A percentile compares a stretch with the other conserved stretches of the same genome.
Evolutionary conservation across 1,284 basidiomycete genomes (phyloP).

Genomic region (Papiliotrema terrestris): DNA sequence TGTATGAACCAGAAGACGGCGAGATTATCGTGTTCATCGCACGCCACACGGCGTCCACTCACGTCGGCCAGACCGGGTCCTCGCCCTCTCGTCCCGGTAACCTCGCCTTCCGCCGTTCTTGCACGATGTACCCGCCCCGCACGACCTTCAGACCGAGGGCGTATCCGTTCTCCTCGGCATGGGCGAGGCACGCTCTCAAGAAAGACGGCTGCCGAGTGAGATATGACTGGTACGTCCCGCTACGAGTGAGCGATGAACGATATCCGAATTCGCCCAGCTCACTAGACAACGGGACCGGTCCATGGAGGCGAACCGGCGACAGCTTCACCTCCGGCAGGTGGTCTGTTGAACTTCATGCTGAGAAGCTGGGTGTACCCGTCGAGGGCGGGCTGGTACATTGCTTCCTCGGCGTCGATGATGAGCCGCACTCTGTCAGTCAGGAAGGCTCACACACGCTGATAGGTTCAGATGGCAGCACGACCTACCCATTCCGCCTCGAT

Average conservation of each 20-base stretch:
- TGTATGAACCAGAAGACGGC: too few relatives aligned
- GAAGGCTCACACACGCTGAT: background rate
- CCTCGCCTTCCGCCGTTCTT: constrained; percentile 56
- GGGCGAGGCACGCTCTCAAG: constrained; percentile 62
- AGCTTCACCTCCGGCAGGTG: constrained; percentile 1
- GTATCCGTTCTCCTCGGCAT: constrained; percentile 68
- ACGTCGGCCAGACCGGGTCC: constrained; percentile 51
- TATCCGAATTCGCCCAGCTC: background rate
- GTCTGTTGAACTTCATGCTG: constrained; percentile 70
- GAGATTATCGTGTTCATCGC: too few relatives aligned
- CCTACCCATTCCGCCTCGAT: constrained; percentile 54
- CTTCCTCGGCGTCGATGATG: constrained; percentile 76
- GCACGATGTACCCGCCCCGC: constrained; percentile 84
- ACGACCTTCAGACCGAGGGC: constrained; percentile 90
- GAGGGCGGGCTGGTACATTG: constrained; percentile 75
- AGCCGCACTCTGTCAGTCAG: constrained; percentile 48
- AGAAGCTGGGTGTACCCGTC: constrained; percentile 71
- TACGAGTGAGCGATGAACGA: constrained; percentile 1
- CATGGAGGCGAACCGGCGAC: constrained; percentile 4
- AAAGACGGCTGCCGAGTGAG: constrained; percentile 61
- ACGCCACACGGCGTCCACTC: constrained; percentile 13
- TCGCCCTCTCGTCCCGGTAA: constrained; percentile 27
- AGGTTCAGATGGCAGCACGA: background rate
- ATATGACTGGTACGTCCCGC: constrained; percentile 82
- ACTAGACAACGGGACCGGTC: constrained; percentile 39